Percentiles rank a stretch among this genome's conserved stretches.
Conservation (phyloP, 352 stramenopile species). For the Phytophthora multivora region DNA sequence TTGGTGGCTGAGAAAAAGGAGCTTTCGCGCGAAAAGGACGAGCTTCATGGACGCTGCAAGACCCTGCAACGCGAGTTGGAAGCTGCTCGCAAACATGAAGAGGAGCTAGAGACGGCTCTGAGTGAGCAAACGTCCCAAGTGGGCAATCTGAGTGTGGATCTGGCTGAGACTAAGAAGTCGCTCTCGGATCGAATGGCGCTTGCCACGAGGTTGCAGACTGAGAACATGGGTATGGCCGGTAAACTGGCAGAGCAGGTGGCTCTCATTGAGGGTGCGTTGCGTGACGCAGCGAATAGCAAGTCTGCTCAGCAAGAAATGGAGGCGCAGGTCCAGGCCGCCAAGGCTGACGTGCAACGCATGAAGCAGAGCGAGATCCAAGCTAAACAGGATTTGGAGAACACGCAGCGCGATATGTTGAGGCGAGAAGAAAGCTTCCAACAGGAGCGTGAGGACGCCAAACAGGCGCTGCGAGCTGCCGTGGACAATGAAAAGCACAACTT, state of each 20-base stretch:
- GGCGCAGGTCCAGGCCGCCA: slow-evolving; percentile 58
- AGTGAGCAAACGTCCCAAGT: slow-evolving; percentile 63
- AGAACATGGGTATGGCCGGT: slow-evolving; percentile 85
- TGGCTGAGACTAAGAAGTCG: slow-evolving; percentile 83
- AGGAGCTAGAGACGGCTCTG: slow-evolving; percentile 52
- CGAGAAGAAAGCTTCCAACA: slow-evolving; percentile 31
- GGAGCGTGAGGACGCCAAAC: slow-evolving; percentile 40
- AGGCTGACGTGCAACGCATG: slow-evolving; percentile 54
- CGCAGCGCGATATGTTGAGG: slow-evolving; percentile 54
- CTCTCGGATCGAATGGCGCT: slow-evolving; percentile 85
- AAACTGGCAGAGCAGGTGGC: slow-evolving; percentile 81
- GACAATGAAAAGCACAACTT: slow-evolving; percentile 47
- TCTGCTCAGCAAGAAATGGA: slow-evolving; percentile 52
- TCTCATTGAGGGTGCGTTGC: slow-evolving; percentile 70
- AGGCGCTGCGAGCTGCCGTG: slow-evolving; percentile 46
- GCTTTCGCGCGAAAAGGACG: slow-evolving; percentile 33
- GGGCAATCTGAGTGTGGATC: slow-evolving; percentile 70
- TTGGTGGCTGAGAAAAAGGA: slow-evolving; percentile 36
- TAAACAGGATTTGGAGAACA: slow-evolving; percentile 50
- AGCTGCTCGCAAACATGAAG: slow-evolving; percentile 40
- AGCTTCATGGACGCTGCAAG: slow-evolving; percentile 35
- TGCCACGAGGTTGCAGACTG: slow-evolving; percentile 79
- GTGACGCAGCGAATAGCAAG: slow-evolving; percentile 54
- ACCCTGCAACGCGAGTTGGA: slow-evolving; percentile 44
- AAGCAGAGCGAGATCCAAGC: slow-evolving; percentile 34